Evolutionary conservation across 345 rosid species (phyloP).

Genomic region (Pistacia vera): DNA sequence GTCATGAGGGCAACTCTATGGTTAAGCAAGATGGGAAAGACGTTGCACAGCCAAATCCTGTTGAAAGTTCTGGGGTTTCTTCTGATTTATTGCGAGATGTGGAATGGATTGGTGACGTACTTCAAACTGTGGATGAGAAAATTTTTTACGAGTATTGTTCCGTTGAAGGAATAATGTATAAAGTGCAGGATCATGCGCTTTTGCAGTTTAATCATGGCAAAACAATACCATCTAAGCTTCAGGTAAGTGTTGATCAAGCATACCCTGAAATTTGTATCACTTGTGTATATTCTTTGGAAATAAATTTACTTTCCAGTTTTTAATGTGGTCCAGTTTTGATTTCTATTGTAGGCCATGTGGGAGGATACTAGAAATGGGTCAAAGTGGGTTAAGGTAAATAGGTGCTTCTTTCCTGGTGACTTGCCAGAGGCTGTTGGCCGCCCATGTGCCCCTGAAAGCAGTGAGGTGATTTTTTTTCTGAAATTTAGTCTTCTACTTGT

Average conservation of each 20-base stretch:
- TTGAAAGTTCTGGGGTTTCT: constrained; percentile 33
- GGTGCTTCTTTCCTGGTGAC: constrained; percentile 69
- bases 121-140: constrained; percentile 48
- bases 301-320: not conserved
- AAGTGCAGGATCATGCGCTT: constrained; percentile 61
- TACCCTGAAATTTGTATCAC: constrained; percentile 5
- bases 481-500: not conserved
- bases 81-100: constrained; percentile 30
- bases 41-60: constrained; percentile 23
- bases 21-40: constrained; percentile 31
- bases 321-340: constrained; percentile 11
- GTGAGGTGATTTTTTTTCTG: constrained; percentile 46
- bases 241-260: constrained; percentile 38
- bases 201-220: constrained; percentile 41
- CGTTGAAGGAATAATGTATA: constrained; percentile 51
- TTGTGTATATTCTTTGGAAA: not conserved
- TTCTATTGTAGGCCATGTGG: constrained; percentile 65
- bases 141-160: constrained; percentile 51
- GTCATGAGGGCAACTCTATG: constrained; percentile 7
- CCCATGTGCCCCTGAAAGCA: constrained; percentile 57
- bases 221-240: constrained; percentile 60
- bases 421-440: constrained; percentile 60
- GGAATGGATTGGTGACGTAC: constrained; percentile 45
- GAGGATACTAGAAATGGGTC: constrained; percentile 55
- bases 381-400: constrained; percentile 58